Evolutionary conservation across 2,329 filamentous ascomycete species (phyloP), one percentile per base, ranked within the genome.

Genomic region (Pseudocercospora eumusae): DNA sequence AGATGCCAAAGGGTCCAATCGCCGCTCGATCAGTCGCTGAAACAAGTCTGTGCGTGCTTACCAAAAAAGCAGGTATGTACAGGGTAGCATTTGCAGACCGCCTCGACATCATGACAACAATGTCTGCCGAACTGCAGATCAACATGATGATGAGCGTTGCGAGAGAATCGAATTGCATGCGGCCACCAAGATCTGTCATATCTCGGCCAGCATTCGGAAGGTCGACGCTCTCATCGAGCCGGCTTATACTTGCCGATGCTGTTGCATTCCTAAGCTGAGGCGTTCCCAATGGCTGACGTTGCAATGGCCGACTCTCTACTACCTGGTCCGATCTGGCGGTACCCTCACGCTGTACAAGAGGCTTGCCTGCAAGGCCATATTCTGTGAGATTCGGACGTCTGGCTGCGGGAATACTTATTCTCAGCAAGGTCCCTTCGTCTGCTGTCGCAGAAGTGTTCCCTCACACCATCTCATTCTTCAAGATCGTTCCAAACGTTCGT

Each of bases 191-290:
- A 63, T 56, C 60, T 58, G 55, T 63, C 54, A 59, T 28, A 50
- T 57, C 57, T 53, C 28, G 56, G 52, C 31, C 25, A 42, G 49
- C 56, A 53, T 60, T 63, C 56, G 53, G 56, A 20, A 59, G 54
- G 36, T 28, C 54, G n/a, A 27, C 33, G 54, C 57, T 45, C 13
- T 18, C 45, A 50, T 44, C 36, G 56, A 40, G 18, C 52, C 50
- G 42, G 54, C 28, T 57, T 61, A 55, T 9, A 57, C 59, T 33
- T 62, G 61, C 64, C 63, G 66, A 59, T 61, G 54, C 40, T 59
- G 68, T 68, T 69, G 68, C 70, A 73, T 71, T 73, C 70, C 70
- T 69, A 57, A 53, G 47, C 59, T 57, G 69, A 71, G 69, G 70
- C 68, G 69, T 69, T 71, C 65, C 62, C 61, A 56, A 61, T 33